Conservation (phyloP, 768 basidiomycete genomes). For the Favolaschia claudopus region DNA sequence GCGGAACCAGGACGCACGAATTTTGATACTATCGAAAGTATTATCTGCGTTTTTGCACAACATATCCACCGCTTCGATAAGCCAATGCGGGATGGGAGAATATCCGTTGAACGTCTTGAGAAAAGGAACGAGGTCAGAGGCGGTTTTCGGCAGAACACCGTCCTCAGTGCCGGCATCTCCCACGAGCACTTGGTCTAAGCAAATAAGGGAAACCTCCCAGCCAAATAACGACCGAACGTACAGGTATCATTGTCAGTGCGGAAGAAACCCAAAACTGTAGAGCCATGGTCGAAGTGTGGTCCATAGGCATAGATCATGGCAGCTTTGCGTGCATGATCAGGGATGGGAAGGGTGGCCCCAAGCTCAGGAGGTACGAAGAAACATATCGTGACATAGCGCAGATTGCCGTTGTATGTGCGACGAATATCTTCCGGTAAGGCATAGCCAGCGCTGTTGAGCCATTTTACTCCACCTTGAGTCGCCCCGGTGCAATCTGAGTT, state of each 20-base stretch:
- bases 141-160: background rate
- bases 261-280: background rate
- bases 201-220: too few relatives aligned
- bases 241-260: slow-evolving; percentile 17
- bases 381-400: slow-evolving; percentile 24
- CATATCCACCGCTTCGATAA: slow-evolving; percentile 9
- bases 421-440: slow-evolving; percentile 1
- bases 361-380: slow-evolving; percentile 28
- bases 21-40: slow-evolving; percentile 6
- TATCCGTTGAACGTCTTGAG: background rate
- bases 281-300: background rate
- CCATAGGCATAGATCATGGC: slow-evolving; percentile 7
- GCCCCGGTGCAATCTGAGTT: slow-evolving; percentile 32
- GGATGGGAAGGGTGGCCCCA: slow-evolving; percentile 16
- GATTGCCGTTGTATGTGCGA: slow-evolving; percentile 27
- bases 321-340: slow-evolving; percentile 5
- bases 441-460: slow-evolving; percentile 21
- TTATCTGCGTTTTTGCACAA: slow-evolving; percentile 4
- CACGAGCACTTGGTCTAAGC: slow-evolving; percentile 9
- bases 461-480: slow-evolving; percentile 29
- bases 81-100: background rate
- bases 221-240: background rate
- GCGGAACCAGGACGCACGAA: background rate
- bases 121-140: slow-evolving; percentile 1
- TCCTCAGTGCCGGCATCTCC: background rate